A percentile compares a stretch with the other conserved stretches of the same genome.
Conservation (phyloP, 208 protist genomes). For the Entamoeba moshkovskii region DNA sequence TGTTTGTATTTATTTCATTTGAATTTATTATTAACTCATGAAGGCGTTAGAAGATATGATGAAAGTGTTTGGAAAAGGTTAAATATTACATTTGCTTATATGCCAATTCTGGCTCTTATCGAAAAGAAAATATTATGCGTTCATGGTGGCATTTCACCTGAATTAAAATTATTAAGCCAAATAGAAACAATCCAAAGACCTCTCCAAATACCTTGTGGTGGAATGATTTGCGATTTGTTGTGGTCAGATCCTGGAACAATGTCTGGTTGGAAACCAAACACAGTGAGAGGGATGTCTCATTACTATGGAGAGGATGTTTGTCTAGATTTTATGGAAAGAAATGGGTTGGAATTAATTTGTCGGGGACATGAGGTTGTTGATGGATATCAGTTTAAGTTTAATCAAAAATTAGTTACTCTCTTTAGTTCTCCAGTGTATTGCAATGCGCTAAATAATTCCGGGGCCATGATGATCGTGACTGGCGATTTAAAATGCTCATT, state of each 20-base stretch:
- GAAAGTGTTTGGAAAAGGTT: conserved; percentile 85
- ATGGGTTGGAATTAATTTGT: conserved; percentile 95
- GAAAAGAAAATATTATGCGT: conserved; percentile 98
- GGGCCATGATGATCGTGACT: conserved; percentile 87
- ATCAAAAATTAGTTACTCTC: conserved; percentile 90
- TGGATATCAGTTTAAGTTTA: conserved; percentile 96
- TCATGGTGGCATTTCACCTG: conserved; percentile 85
- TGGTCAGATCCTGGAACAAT: conserved; percentile 92
- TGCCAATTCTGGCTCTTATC: conserved; percentile 91
- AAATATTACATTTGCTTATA: conserved; percentile 92
- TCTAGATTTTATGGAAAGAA: conserved; percentile 82
- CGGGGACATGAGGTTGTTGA: conserved; percentile 94
- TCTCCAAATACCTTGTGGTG: conserved; percentile 90
- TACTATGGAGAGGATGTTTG: conserved; percentile 92
- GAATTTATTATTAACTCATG: not conserved
- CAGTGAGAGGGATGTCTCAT: conserved; percentile 88
- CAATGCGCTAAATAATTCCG: conserved; percentile 96
- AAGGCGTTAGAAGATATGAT: not conserved
- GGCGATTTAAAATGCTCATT: conserved; percentile 87
- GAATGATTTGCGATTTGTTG: conserved; percentile 92
- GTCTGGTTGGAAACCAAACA: conserved; percentile 80
- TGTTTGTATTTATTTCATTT: not conserved
- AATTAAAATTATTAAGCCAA: conserved; percentile 80
- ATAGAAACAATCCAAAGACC: conserved; percentile 80
- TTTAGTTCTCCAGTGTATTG: conserved; percentile 99